phyloP scores from a whole-genome alignment of 306 rosid species.

The Vigna reflexopilosa region DNA sequence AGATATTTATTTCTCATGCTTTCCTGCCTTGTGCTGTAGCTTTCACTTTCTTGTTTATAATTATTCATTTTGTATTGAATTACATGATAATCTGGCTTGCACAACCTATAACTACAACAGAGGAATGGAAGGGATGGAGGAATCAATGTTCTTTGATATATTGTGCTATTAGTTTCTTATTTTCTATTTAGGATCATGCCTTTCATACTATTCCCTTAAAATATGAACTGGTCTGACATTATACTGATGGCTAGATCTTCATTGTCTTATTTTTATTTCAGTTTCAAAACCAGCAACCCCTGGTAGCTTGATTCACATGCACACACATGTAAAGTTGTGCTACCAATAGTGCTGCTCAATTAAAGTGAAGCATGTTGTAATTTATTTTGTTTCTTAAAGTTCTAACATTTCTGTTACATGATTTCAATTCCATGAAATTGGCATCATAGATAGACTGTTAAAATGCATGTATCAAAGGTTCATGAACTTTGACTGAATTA shows the following conservation, averaged over 20 bases:
- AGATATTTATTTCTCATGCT: constrained; percentile 14
- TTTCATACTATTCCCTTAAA: constrained; percentile 27
- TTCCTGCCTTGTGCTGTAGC: constrained; percentile 22
- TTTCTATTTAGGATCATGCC: constrained; percentile 11
- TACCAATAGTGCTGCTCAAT: constrained; percentile 28
- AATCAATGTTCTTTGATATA: constrained; percentile 23
- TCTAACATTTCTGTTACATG: constrained; percentile 28
- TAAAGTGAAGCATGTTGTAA: constrained; percentile 29
- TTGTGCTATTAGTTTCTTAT: not conserved
- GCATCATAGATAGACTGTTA: constrained; percentile 21
- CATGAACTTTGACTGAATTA: constrained; percentile 35
- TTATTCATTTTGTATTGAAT: constrained; percentile 29
- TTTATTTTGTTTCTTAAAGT: constrained; percentile 2
- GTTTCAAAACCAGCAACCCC: constrained; percentile 19
- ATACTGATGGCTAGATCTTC: constrained; percentile 7
- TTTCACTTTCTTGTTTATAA: constrained; percentile 25
- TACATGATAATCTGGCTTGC: constrained; percentile 17
- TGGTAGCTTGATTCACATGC: not conserved
- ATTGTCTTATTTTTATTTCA: constrained; percentile 1
- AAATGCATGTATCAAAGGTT: constrained; percentile 32
- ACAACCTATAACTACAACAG: constrained; percentile 12
- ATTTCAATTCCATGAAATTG: constrained; percentile 33
- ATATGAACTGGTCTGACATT: not conserved
- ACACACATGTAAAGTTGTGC: not conserved
- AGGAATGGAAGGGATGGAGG: constrained; percentile 7